Evolutionary conservation across 495 filamentous ascomycete genomes (phyloP).

Genomic region (Neohortaea acidophila): DNA sequence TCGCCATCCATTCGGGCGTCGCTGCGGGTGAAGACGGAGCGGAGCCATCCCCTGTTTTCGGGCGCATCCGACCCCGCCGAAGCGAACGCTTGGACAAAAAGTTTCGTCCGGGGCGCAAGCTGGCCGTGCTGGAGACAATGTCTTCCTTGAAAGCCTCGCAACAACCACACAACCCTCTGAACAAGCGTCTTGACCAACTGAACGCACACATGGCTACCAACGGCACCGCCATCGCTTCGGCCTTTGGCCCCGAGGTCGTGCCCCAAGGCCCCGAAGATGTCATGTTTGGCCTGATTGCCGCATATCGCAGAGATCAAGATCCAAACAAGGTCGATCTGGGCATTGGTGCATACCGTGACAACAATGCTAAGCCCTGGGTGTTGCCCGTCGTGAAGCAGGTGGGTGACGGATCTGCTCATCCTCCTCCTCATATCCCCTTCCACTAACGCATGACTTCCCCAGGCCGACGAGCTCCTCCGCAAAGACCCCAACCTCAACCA

Average conservation of each 20-base stretch:
- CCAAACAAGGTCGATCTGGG: constrained; percentile 89
- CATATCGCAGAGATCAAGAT: constrained; percentile 68
- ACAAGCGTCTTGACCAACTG: constrained; percentile 34
- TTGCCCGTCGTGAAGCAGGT: constrained; percentile 94
- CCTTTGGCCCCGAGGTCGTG: constrained; percentile 64
- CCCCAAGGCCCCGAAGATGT: constrained; percentile 89
- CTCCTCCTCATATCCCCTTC: not conserved
- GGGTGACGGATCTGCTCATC: constrained; percentile 13
- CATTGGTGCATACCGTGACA: constrained; percentile 89
- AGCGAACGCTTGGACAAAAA: no score
- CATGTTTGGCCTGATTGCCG: constrained; percentile 83
- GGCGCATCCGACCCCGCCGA: no score
- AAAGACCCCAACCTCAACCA: constrained; percentile 85
- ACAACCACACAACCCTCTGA: not conserved
- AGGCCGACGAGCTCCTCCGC: constrained; percentile 81
- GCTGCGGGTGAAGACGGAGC: no score
- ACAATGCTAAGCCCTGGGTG: constrained; percentile 97
- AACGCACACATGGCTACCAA: constrained; percentile 35
- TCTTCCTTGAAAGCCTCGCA: no score
- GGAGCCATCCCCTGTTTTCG: no score
- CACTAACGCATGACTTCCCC: constrained; percentile 2
- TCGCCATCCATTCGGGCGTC: no score
- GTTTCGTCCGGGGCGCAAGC: no score
- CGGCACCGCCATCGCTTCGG: constrained; percentile 34
- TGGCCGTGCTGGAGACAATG: no score